These are phyloP conservation scores for Mercurialis annua DNA, from an alignment of 345 rosid species.

Conservation along the genomic window DNA sequence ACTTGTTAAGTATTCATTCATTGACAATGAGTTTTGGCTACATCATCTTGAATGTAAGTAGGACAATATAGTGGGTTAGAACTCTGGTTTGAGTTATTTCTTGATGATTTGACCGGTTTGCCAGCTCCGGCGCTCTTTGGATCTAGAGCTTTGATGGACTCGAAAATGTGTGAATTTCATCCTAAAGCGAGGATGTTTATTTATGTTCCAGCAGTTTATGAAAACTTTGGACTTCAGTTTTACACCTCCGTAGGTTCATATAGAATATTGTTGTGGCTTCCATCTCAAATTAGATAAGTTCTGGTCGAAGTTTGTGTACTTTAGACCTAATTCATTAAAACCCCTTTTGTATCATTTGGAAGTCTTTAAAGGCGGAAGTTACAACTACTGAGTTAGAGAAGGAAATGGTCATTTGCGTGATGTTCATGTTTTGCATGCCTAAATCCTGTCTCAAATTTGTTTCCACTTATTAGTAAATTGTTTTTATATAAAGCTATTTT, in stretches of 20 bases:
- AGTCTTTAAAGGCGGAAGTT: background rate
- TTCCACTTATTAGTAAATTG: background rate
- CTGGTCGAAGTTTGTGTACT: background rate
- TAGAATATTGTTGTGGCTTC: background rate
- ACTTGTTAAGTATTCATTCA: slow-evolving; percentile 10
- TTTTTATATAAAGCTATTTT: background rate
- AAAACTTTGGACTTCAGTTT: background rate
- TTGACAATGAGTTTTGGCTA: slow-evolving; percentile 3
- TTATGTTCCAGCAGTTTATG: background rate
- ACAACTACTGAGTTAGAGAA: background rate
- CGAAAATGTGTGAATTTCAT: background rate
- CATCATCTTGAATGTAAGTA: background rate
- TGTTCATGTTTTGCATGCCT: background rate
- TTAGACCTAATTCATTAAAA: background rate
- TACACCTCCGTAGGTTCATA: background rate
- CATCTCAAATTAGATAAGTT: background rate
- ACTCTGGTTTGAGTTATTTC: background rate
- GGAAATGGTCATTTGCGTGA: background rate
- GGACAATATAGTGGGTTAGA: background rate
- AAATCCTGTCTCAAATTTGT: background rate
- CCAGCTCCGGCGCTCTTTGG: background rate
- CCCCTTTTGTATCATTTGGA: background rate
- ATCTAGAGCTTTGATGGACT: background rate
- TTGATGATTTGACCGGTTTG: background rate
- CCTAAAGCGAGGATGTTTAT: background rate